These are phyloP conservation scores for Apium graveolens DNA, from an alignment of 129 eudicot genomes.

Conservation along the genomic window DNA sequence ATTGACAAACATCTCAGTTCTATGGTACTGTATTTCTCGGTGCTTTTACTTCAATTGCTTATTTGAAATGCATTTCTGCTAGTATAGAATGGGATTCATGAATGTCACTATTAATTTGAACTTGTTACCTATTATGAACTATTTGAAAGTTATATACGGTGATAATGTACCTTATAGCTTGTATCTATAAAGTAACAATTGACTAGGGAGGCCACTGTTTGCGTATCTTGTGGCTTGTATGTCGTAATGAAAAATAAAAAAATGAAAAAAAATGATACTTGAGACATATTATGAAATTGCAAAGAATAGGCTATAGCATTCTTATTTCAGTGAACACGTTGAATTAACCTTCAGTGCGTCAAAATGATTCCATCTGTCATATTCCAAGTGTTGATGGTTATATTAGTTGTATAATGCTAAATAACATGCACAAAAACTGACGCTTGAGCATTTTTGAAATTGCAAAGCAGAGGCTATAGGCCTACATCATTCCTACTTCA, in stretches of 20 bases:
- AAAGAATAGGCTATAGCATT: background rate
- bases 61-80: background rate
- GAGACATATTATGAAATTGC: background rate
- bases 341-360: background rate
- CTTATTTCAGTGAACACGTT: background rate
- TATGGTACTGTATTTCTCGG: constrained; percentile 35
- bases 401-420: background rate
- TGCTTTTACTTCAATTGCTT: background rate
- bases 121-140: background rate
- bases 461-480: background rate
- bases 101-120: background rate
- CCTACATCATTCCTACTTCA: background rate
- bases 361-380: background rate
- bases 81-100: background rate
- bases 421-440: background rate
- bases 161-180: background rate
- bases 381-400: background rate
- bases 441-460: background rate
- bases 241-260: background rate
- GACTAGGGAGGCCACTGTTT: background rate
- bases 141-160: background rate
- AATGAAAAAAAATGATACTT: background rate
- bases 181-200: background rate
- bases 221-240: background rate
- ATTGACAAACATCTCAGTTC: constrained; percentile 84